phyloP scores from a whole-genome alignment of 1,139 yeast genomes.

The Debaryomyces robertsiae region DNA sequence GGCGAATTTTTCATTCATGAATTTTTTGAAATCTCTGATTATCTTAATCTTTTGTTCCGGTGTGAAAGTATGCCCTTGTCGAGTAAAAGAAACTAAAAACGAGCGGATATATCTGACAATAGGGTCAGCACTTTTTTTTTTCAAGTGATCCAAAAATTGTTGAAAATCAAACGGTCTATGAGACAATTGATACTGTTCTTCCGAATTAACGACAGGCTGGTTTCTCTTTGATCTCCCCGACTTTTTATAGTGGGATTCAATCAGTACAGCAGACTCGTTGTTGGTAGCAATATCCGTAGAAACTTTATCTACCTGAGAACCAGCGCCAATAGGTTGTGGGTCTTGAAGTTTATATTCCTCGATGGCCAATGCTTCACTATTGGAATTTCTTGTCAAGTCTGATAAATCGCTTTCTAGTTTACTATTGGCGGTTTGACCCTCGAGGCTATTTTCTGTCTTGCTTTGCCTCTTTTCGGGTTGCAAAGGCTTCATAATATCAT shows the following conservation, averaged over 20 bases:
- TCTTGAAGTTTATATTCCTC: slow-evolving; percentile 18
- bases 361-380: slow-evolving; percentile 18
- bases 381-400: slow-evolving; percentile 20
- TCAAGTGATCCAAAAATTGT: slow-evolving; percentile 69
- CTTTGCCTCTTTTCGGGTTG: background rate
- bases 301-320: background rate
- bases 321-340: background rate
- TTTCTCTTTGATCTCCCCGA: slow-evolving; percentile 8
- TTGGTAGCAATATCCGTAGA: background rate
- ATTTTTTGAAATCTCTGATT: slow-evolving; percentile 69
- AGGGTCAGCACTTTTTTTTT: slow-evolving; percentile 82
- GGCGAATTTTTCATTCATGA: slow-evolving; percentile 67
- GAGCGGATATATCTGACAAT: slow-evolving; percentile 83
- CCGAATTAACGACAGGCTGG: slow-evolving; percentile 21
- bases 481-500: background rate
- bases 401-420: slow-evolving; percentile 13
- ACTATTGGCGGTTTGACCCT: background rate
- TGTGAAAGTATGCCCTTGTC: slow-evolving; percentile 63
- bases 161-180: slow-evolving; percentile 79
- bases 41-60: slow-evolving; percentile 78
- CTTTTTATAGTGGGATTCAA: background rate
- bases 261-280: too few species aligned
- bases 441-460: background rate
- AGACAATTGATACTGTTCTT: slow-evolving; percentile 41
- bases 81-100: slow-evolving; percentile 72